Evolutionary conservation across 1,284 basidiomycete species (phyloP).

Genomic region (Paramarasmius palmivorus): DNA sequence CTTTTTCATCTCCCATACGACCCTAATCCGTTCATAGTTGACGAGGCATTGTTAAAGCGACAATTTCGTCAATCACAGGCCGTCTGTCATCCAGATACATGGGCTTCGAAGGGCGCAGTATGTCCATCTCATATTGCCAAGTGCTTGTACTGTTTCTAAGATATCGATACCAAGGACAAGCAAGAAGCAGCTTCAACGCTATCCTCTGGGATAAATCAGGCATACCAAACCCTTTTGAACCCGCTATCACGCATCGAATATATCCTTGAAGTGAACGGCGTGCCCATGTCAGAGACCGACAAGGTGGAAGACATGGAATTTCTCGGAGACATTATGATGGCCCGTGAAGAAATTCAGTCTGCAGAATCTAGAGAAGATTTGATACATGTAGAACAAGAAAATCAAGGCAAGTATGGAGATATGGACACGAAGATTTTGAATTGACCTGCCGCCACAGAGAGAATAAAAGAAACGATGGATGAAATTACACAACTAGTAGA

Average conservation of each 20-base stretch:
- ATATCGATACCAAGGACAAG: slow-evolving; percentile 42
- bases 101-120: slow-evolving; percentile 64
- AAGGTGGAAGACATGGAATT: slow-evolving; percentile 73
- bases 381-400: slow-evolving; percentile 51
- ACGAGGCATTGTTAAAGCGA: slow-evolving; percentile 53
- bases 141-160: slow-evolving; percentile 16
- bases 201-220: slow-evolving; percentile 76
- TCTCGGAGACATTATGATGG: slow-evolving; percentile 80
- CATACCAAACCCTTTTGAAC: slow-evolving; percentile 66
- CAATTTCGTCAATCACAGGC: slow-evolving; percentile 70
- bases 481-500: slow-evolving; percentile 56
- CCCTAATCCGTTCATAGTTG: slow-evolving; percentile 68
- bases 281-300: slow-evolving; percentile 72
- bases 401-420: slow-evolving; percentile 62
- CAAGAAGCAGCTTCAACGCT: slow-evolving; percentile 61
- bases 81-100: slow-evolving; percentile 80
- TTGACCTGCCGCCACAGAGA: slow-evolving; percentile 38
- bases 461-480: slow-evolving; percentile 47
- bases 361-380: slow-evolving; percentile 54
- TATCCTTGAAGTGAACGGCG: slow-evolving; percentile 64
- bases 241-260: slow-evolving; percentile 73
- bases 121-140: slow-evolving; percentile 25
- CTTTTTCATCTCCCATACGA: slow-evolving; percentile 59
- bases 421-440: not conserved
- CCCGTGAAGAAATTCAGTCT: slow-evolving; percentile 78